Evolutionary conservation across 768 basidiomycete species (phyloP).

Genomic region (Macrolepiota albuminosa): DNA sequence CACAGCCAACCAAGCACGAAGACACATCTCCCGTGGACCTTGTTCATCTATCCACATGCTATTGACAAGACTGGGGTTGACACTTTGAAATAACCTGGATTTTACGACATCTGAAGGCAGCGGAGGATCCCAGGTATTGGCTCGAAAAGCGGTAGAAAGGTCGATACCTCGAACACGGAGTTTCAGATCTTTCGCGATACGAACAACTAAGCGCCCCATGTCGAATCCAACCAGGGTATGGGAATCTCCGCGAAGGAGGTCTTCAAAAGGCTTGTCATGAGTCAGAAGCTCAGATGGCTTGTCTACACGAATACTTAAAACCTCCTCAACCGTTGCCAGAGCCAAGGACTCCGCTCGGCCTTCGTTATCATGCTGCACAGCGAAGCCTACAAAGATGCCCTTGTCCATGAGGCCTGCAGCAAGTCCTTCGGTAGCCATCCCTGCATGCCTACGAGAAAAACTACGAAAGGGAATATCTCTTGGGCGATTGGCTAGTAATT

Average conservation of each 20-base stretch:
- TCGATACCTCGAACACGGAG: constrained; percentile 31
- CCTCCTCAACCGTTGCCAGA: constrained; percentile 10
- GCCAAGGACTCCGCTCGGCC: constrained; percentile 10
- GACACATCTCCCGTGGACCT: constrained; percentile 22
- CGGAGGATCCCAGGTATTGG: constrained; percentile 16
- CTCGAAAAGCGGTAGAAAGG: constrained; percentile 24
- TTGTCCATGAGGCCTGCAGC: background rate
- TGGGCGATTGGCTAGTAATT: constrained; percentile 1
- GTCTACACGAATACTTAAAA: constrained; percentile 7
- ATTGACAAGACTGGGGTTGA: constrained; percentile 16
- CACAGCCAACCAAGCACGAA: constrained; percentile 37
- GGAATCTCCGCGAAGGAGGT: constrained; percentile 16
- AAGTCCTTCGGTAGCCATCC: constrained; percentile 2
- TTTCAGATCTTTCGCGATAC: constrained; percentile 22
- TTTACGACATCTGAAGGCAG: constrained; percentile 23
- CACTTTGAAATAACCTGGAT: constrained; percentile 12
- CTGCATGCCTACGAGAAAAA: constrained; percentile 12
- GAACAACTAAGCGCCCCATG: constrained; percentile 30
- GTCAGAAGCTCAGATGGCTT: constrained; percentile 3
- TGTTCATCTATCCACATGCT: constrained; percentile 25
- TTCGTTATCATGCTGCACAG: constrained; percentile 1
- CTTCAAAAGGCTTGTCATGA: constrained; percentile 11
- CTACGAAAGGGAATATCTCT: constrained; percentile 3
- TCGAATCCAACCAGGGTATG: constrained; percentile 28
- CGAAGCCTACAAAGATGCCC: constrained; percentile 5